Base-by-base conservation (phyloP, 257 asterid genomes). In the Jasminum sambac region DNA sequence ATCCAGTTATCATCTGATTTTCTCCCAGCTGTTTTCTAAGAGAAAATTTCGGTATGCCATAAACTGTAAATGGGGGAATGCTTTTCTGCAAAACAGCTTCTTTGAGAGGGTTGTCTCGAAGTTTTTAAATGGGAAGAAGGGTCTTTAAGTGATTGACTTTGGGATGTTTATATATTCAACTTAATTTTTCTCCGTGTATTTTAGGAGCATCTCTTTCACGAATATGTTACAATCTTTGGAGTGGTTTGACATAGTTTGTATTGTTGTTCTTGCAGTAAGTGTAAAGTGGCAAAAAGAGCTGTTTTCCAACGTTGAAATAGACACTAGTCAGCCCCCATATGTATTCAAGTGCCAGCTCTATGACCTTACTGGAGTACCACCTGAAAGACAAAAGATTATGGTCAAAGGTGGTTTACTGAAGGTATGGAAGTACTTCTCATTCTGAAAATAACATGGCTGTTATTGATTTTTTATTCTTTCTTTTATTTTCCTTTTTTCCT, bases 311-410 rank as follows among this genome's bases (percentile, higher is more conserved):
- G 95, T 95, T 78, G 98, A 92, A 78, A 79, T 95, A 67, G 99
- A 95, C 83, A 95, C 97, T 46, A 85, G 85, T 76, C 94, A 89
- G 83, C 59, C 98, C 68, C 98, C 99, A 0, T 91, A 84, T 76
- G 81, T 95, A 42, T 95, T 95, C 92, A 95, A 95, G 86, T 84
- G 95, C 82, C 99, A 95, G 88, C 78, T 95, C 63, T 95, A 73
- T 68, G 99, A 91, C 84, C 83, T 95, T 82, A 95, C 99, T 41
- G 98, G 99, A 75, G 98, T 95, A 75, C 96, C 99, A 74, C 99
- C 99, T 55, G 98, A 95, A 84, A 87, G 99, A 77, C 99, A 95
- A 82, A 95, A 95, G 87, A 95, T 95, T 69, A 90, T 95, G 99
- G 96, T 95, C 39, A 95, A 95, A 83, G 99, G 99, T 77, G 98